Evolutionary conservation across 176 grass and related monocot genomes (phyloP), one percentile per base, ranked within the genome.

Genomic region (Oryza meridionalis): DNA sequence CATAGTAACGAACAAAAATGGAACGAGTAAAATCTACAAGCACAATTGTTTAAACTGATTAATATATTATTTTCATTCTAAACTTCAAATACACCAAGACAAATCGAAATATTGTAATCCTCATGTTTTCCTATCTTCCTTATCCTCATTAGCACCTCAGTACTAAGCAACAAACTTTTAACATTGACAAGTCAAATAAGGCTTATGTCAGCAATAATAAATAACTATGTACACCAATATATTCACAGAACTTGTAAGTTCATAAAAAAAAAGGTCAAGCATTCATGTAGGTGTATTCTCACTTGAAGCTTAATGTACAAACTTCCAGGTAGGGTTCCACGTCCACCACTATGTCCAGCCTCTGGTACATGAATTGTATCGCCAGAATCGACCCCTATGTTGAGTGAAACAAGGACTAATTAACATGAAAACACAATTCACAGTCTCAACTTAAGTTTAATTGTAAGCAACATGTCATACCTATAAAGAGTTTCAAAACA

Each of bases 251-350:
- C 38, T 55, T 45, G 66, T 90, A 81, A 37, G 65, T 76, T 4
- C 17, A 77, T 61, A 25, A 70, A 37, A 50, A 69, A 49, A 77
- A 51, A n/a, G 9, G 55, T 62, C 58, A 51, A 53, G 25, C 16
- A 38, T 63, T 26, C 15, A 87, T 65, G 43, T 83, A 44, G 13
- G 59, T 42, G 67, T 68, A 66, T 76, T n/a, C 84, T 82, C 64
- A 98, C 96, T 92, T 82, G 78, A 79, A 98, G 83, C 74, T 95
- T 98, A 47, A 98, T 95, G 70, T 88, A 85, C 76, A 98, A 26
- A 83, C 89, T 95, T 84, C 96, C 96, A 82, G 89, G 85, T 27
- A 83, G 86, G 29, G 76, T 80, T 50, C 89, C 96, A 83, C 70
- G 74, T 47, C 89, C 77, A 79, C 96, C 96, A 58, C 89, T 89